Percentiles rank a stretch among this genome's conserved stretches.
Conservation (phyloP, 2,329 filamentous ascomycete genomes). For the Emergomyces orientalis region DNA sequence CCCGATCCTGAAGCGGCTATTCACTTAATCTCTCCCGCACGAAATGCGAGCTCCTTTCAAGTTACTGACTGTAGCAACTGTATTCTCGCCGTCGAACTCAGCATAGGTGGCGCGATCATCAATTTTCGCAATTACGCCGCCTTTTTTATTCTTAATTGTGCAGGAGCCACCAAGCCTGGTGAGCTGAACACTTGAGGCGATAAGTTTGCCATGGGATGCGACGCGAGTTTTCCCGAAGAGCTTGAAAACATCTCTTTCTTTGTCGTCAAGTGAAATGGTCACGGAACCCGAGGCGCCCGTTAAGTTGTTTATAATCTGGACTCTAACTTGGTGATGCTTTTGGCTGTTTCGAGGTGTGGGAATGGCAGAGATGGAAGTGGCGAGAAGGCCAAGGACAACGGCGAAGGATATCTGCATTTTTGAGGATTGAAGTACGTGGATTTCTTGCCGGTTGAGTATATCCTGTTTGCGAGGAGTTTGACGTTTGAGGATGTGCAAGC, state of each 20-base stretch:
- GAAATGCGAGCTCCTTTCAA: not conserved
- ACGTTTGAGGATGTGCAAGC: not conserved
- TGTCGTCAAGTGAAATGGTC: not conserved
- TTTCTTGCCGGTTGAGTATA: not conserved
- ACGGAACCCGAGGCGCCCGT: not conserved
- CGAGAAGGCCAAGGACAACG: not conserved
- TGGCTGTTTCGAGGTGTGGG: not conserved
- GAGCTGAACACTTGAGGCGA: not conserved
- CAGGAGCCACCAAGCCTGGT: not conserved
- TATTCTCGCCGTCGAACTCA: not conserved
- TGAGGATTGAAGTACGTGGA: not conserved
- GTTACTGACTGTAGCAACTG: not conserved
- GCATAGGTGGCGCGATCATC: not conserved
- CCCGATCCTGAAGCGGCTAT: not conserved
- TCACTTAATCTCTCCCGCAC: not conserved
- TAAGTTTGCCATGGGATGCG: not conserved
- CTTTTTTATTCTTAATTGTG: not conserved
- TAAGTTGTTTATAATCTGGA: not conserved
- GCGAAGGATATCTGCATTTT: slow-evolving; percentile 4
- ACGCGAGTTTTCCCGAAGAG: not conserved
- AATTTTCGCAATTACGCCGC: not conserved
- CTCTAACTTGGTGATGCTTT: not conserved
- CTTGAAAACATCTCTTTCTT: not conserved
- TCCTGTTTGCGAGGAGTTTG: not conserved
- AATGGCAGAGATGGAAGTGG: slow-evolving; percentile 1